phyloP scores from a whole-genome alignment of 805 yeast genomes.

The Candida succiphila region DNA sequence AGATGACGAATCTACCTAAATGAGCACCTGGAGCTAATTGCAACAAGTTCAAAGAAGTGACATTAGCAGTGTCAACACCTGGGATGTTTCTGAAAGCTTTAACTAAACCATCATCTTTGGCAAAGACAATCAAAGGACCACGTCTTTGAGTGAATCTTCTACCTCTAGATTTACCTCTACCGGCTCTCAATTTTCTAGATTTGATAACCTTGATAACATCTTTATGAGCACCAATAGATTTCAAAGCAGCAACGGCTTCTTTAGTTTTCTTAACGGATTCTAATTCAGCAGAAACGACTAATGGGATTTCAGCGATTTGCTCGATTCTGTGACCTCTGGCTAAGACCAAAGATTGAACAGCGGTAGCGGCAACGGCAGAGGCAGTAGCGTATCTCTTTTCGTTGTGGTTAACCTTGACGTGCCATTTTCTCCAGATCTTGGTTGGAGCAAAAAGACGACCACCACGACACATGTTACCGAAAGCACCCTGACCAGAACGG shows the following conservation, averaged over 20 bases:
- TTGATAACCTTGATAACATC: conserved; percentile 96
- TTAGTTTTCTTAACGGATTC: conserved; percentile 94
- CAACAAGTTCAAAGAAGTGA: conserved; percentile 84
- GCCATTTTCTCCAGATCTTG: conserved; percentile 99
- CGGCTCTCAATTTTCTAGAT: conserved; percentile 98
- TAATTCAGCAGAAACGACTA: conserved; percentile 88
- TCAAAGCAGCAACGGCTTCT: conserved; percentile 96
- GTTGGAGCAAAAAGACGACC: conserved; percentile 99
- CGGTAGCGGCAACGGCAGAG: conserved; percentile 98
- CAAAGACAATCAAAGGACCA: conserved; percentile 98
- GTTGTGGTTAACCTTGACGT: conserved; percentile 99
- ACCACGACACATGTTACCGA: conserved; percentile 99
- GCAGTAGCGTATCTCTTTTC: conserved; percentile 99
- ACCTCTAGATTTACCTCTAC: conserved; percentile 99
- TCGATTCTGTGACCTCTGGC: conserved; percentile 99
- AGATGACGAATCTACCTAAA: conserved; percentile 98
- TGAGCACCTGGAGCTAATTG: conserved; percentile 99
- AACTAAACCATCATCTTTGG: conserved; percentile 94
- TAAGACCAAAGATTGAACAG: conserved; percentile 94
- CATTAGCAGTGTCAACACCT: conserved; percentile 97
- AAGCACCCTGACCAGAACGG: conserved; percentile 99
- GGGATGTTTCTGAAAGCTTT: conserved; percentile 99
- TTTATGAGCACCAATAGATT: conserved; percentile 98
- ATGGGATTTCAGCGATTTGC: conserved; percentile 96
- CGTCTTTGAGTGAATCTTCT: conserved; percentile 99